Base-by-base conservation (phyloP, 768 basidiomycete species). In the Cyathus striatus region DNA sequence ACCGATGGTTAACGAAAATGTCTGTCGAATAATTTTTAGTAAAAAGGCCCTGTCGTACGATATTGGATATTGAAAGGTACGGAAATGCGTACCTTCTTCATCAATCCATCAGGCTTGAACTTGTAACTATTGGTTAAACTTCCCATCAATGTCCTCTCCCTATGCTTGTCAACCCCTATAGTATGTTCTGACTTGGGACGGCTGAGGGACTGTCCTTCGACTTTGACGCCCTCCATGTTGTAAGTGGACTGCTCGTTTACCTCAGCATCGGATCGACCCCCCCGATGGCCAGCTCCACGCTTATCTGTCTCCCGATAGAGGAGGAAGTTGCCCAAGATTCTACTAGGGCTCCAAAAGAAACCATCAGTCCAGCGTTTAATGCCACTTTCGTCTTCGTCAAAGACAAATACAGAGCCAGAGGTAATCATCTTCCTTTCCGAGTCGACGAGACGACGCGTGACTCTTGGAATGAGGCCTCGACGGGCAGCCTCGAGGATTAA, bases 331-430 rank as follows among this genome's bases (percentile, higher is more conserved):
- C 90, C 90, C 45, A 96, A 69, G 21, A 96, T 96, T 45, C 94
- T 74, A 50, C 84, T 87, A 0, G 94, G 94, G 51, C 86, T 89
- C 94, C 94, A 96, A 59, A 87, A 86, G 59, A 89, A 84, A n/a
- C 93, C 92, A 65, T 98, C 94, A 1, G 94, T 98, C 90, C 93
- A 96, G 34, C 94, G 78, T 69, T 94, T 95, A 69, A 98, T 98
- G 21, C 93, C 92, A 56, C 89, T 91, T 66, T 95, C 92, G 55
- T 91, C 86, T 69, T 96, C 94, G 62, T 98, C 91, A 57, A 96
- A 98, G 50, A 96, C 94, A 55, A 97, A 98, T 9, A 98, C 91
- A 5, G 87, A 88, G 44, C 94, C 94, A 5, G 85, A 88, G 14
- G 83, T 83, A 60, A 98, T 93, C 84, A 95, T 90, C 56, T 81